A percentile compares a stretch with the other conserved stretches of the same genome.
These are phyloP conservation scores for Pulchroboletus neoregius DNA, from an alignment of 1,284 basidiomycete species.

Conservation along the genomic window DNA sequence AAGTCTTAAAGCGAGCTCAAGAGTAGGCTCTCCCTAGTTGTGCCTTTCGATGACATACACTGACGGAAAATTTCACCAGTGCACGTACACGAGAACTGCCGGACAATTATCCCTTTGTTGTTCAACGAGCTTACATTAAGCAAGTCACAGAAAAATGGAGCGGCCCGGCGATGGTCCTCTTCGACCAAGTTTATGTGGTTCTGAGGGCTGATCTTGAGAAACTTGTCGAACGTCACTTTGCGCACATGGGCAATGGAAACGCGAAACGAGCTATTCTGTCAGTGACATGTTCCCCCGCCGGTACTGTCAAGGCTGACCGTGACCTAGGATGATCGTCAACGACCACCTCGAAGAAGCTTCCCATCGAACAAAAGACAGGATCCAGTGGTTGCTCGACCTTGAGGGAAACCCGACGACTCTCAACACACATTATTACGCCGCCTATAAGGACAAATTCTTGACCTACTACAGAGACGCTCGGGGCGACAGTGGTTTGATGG, in stretches of 20 bases:
- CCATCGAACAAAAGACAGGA: slow-evolving; percentile 37
- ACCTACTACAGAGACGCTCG: slow-evolving; percentile 44
- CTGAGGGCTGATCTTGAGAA: slow-evolving; percentile 39
- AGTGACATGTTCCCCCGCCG: slow-evolving; percentile 17
- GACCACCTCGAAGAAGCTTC: slow-evolving; percentile 46
- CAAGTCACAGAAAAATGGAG: slow-evolving; percentile 48
- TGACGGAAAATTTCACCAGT: slow-evolving; percentile 34
- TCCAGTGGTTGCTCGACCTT: slow-evolving; percentile 51
- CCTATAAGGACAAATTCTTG: slow-evolving; percentile 58
- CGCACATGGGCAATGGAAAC: slow-evolving; percentile 47
- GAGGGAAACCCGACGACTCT: slow-evolving; percentile 53
- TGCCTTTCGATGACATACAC: not conserved
- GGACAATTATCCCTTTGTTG: slow-evolving; percentile 59
- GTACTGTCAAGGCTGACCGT: not conserved
- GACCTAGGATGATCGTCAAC: slow-evolving; percentile 42
- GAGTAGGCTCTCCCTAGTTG: slow-evolving; percentile 36
- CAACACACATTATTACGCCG: slow-evolving; percentile 54
- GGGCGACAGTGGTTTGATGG: slow-evolving; percentile 30
- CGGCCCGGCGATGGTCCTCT: slow-evolving; percentile 45
- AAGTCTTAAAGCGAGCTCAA: slow-evolving; percentile 48
- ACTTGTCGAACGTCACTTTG: slow-evolving; percentile 48
- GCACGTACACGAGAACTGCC: slow-evolving; percentile 67
- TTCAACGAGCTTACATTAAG: slow-evolving; percentile 49
- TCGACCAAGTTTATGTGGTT: slow-evolving; percentile 40
- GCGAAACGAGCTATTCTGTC: slow-evolving; percentile 44